Conservation (phyloP, 1,284 basidiomycete genomes). For the Marasmius sp. region DNA sequence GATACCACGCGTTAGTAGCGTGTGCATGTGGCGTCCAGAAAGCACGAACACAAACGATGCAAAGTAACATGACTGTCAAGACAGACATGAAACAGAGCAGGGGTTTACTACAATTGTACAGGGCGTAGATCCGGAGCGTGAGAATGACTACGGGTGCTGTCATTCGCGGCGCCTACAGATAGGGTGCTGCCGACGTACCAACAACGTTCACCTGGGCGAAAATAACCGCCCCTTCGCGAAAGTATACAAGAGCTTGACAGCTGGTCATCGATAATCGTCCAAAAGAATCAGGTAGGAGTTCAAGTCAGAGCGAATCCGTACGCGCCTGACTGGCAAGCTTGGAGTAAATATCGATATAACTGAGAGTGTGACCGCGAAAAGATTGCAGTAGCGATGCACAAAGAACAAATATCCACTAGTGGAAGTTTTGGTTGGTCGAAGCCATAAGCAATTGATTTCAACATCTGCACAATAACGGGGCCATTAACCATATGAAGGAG, state of each 20-base stretch:
- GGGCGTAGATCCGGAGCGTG: not conserved
- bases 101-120: not conserved
- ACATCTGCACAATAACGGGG: not conserved
- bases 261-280: not conserved
- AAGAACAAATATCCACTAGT: not conserved
- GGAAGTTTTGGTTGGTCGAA: not conserved
- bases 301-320: not conserved
- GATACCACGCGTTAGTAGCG: not conserved
- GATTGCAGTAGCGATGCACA: not conserved
- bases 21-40: not conserved
- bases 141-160: not conserved
- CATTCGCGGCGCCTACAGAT: not conserved
- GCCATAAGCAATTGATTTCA: not conserved
- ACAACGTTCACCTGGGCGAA: not conserved
- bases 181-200: not conserved
- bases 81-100: not conserved
- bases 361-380: not conserved
- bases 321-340: not conserved
- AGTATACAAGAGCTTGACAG: not conserved
- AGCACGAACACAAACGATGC: not conserved
- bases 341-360: not conserved
- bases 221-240: not conserved
- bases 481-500: not conserved
- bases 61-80: not conserved
- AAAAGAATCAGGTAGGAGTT: not conserved